These are phyloP conservation scores for Gracilaria vermiculophylla DNA, from an alignment of 23 red algal genomes.

Conservation along the genomic window DNA sequence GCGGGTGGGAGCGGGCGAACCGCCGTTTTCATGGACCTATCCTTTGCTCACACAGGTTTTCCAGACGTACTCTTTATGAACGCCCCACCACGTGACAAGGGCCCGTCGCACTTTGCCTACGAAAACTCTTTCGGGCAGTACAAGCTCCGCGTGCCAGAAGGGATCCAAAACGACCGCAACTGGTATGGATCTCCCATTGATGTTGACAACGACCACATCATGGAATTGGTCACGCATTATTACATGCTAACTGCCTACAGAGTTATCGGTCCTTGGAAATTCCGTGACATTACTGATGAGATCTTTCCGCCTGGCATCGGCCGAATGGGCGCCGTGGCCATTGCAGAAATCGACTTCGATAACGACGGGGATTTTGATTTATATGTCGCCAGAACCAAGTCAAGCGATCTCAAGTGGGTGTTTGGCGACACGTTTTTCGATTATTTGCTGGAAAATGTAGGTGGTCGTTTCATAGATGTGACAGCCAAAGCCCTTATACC, in stretches of 20 bases:
- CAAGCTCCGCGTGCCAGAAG: neutral
- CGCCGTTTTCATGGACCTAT: slow-evolving; percentile 30
- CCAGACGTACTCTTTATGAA: slow-evolving; percentile 13
- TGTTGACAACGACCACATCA: slow-evolving; percentile 38
- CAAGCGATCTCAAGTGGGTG: slow-evolving; percentile 39
- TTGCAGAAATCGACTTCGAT: slow-evolving; percentile 63
- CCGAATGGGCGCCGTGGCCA: neutral
- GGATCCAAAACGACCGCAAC: slow-evolving; percentile 6
- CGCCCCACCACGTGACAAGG: neutral
- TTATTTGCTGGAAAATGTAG: slow-evolving; percentile 35
- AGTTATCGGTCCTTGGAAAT: neutral
- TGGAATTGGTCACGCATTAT: slow-evolving; percentile 46
- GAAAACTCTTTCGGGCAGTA: neutral
- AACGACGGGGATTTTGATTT: slow-evolving; percentile 75
- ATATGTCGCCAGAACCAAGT: slow-evolving; percentile 47
- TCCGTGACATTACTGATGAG: neutral
- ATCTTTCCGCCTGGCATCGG: neutral
- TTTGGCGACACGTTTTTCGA: slow-evolving; percentile 32
- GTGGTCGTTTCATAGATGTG: slow-evolving; percentile 37
- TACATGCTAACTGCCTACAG: neutral
- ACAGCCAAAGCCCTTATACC: slow-evolving; percentile 33
- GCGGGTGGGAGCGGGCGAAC: neutral
- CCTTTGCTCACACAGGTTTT: neutral
- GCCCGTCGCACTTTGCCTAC: neutral
- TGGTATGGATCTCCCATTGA: slow-evolving; percentile 25